Percentiles rank a stretch among this genome's conserved stretches.
These are phyloP conservation scores for Penicillium arizonense DNA, from an alignment of 495 filamentous ascomycete genomes.

Conservation along the genomic window DNA sequence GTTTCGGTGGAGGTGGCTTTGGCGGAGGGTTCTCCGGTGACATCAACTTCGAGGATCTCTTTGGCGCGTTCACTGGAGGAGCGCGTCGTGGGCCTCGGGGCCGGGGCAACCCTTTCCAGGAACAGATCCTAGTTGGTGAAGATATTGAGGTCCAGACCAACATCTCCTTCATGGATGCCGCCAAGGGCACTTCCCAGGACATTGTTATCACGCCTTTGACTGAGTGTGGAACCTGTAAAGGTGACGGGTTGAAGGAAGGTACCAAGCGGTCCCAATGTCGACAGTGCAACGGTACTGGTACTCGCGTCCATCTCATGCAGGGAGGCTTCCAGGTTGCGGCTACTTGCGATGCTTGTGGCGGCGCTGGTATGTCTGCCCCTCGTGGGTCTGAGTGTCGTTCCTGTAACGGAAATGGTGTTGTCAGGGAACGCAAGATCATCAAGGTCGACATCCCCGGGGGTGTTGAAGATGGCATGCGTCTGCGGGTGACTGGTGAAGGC, in stretches of 20 bases:
- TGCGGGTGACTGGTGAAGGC: slow-evolving; percentile 78
- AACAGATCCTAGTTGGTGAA: slow-evolving; percentile 79
- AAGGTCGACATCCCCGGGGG: slow-evolving; percentile 88
- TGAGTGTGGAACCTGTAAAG: slow-evolving; percentile 76
- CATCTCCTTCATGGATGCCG: slow-evolving; percentile 94
- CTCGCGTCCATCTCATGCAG: slow-evolving; percentile 80
- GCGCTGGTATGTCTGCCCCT: slow-evolving; percentile 69
- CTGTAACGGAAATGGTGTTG: slow-evolving; percentile 77
- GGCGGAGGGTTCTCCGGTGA: slow-evolving; percentile 67
- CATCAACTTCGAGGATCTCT: slow-evolving; percentile 94
- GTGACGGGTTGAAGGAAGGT: slow-evolving; percentile 81
- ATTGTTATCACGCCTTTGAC: slow-evolving; percentile 75
- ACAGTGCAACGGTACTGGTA: slow-evolving; percentile 81
- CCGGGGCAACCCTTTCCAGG: slow-evolving; percentile 61
- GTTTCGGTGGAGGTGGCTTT: slow-evolving; percentile 41
- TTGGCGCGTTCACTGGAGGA: slow-evolving; percentile 78
- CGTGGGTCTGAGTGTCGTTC: slow-evolving; percentile 73
- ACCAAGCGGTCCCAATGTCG: slow-evolving; percentile 69
- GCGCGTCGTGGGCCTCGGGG: slow-evolving; percentile 56
- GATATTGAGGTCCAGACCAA: slow-evolving; percentile 91
- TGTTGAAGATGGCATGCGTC: slow-evolving; percentile 91
- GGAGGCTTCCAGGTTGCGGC: slow-evolving; percentile 94
- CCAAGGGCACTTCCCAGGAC: slow-evolving; percentile 78
- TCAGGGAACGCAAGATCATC: slow-evolving; percentile 74
- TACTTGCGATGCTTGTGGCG: slow-evolving; percentile 78